Evolutionary conservation across 1,284 basidiomycete genomes (phyloP), one percentile per base, ranked within the genome.

Genomic region (Heterobasidion parviporum): DNA sequence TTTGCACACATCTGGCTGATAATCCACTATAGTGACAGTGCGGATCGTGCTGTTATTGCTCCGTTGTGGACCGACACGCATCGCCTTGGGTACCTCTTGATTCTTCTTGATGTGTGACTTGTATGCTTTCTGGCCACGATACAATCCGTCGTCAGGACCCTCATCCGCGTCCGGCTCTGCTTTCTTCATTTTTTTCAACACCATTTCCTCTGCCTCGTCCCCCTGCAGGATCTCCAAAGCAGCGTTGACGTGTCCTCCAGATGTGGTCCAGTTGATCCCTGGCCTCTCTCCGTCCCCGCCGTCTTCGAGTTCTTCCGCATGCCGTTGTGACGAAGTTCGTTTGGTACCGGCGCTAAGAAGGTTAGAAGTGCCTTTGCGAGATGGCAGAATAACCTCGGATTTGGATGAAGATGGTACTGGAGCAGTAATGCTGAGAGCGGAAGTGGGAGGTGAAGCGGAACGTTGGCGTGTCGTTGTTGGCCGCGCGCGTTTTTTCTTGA

Each of bases 1-100:
- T 71, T 99, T 99, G 74, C 97, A 99, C 18, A 98, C 92, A 67
- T 98, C 96, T 3, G 97, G 96, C 72, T 99, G 97, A 72, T 98
- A 99, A 75, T 99, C 97, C 52, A 94, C 82, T 56, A 98, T 86
- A 0, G 96, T 98, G 54, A 98, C 94, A 1, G 92, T 95, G 56
- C 94, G 82, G 62, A 99, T 95, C 57, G 96, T 98, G 65, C 76
- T 88, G 8, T 83, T 82, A 48, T 79, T 87, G 57, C 77, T 75
- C 55, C 89, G 74, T 67, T 94, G 91, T 47, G 94, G 94, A 1
- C 92, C 94, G 6, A 92, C 82, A 50, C 91, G 82, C 88, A 95
- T 92, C 49, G 93, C 89, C 68, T 91, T 92, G 20, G 92, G 92
- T 12, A 90, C 71, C 63, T 91, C 89, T 62, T 85, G 80, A 65